Evolutionary conservation across 805 yeast species (phyloP).

Genomic region (Candida boidinii): DNA sequence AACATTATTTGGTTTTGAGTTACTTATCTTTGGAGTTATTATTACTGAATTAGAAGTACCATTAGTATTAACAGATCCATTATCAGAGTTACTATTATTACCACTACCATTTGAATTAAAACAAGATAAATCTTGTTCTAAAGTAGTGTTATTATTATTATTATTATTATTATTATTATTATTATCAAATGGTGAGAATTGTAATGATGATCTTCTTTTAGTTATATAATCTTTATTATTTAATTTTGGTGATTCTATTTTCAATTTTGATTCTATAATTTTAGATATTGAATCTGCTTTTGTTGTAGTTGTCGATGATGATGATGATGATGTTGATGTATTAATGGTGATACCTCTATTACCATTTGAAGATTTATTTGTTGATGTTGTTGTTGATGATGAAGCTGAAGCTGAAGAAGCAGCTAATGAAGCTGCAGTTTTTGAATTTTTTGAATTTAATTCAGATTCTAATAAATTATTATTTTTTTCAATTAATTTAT

Average conservation of each 20-base stretch:
- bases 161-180: too few relatives aligned
- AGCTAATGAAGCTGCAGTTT: constrained; percentile 14
- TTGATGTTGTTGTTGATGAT: constrained; percentile 1
- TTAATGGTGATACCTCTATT: constrained; percentile 2
- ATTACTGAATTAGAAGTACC: too few relatives aligned
- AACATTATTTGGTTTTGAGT: too few relatives aligned
- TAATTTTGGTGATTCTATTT: constrained; percentile 6
- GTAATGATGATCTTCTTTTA: constrained; percentile 17
- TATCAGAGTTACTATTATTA: too few relatives aligned
- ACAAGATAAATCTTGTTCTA: too few relatives aligned
- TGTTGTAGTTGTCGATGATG: not conserved
- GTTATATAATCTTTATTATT: constrained; percentile 25
- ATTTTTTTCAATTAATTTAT: constrained; percentile 22
- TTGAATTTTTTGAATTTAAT: constrained; percentile 7
- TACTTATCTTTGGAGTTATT: too few relatives aligned
- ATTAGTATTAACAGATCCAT: too few relatives aligned
- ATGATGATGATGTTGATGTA: not conserved
- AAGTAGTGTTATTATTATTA: too few relatives aligned
- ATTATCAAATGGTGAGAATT: too few relatives aligned
- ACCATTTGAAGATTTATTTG: constrained; percentile 13
- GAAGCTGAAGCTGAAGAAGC: constrained; percentile 7
- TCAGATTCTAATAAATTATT: constrained; percentile 17
- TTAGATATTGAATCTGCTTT: too few relatives aligned
- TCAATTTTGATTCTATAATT: too few relatives aligned
- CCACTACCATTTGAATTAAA: too few relatives aligned